Evolutionary conservation across 768 basidiomycete species (phyloP).

Genomic region (Pleurotus tuber-regium): DNA sequence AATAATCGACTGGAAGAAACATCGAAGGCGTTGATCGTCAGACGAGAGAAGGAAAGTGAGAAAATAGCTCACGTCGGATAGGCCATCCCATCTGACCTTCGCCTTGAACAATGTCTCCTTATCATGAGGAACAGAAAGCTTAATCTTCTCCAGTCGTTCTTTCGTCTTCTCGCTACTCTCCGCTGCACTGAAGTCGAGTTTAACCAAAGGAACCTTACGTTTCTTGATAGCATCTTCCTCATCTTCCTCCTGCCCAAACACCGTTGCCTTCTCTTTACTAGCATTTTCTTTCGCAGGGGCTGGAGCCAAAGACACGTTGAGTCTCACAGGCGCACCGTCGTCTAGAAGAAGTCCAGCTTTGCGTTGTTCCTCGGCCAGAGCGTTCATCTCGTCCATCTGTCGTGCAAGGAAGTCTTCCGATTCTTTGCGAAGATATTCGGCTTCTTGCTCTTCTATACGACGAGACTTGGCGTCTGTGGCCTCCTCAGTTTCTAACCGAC

Average conservation of each 20-base stretch:
- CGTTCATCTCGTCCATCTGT: conserved; percentile 96
- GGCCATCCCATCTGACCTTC: conserved; percentile 89
- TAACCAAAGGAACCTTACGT: conserved; percentile 82
- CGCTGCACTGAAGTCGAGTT: conserved; percentile 84
- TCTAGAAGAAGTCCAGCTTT: conserved; percentile 89
- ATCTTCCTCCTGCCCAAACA: conserved; percentile 81
- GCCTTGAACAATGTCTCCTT: conserved; percentile 78
- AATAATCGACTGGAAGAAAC: conserved; percentile 58
- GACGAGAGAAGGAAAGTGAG: conserved; percentile 8
- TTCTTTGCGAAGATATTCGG: conserved; percentile 82
- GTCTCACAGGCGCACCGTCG: conserved; percentile 86
- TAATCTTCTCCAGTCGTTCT: conserved; percentile 79
- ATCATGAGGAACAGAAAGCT: conserved; percentile 69
- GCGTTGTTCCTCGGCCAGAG: conserved; percentile 85
- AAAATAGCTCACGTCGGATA: conserved; percentile 68
- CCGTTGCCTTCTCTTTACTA: conserved; percentile 53
- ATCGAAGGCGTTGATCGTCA: conserved; percentile 12
- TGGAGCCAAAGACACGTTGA: conserved; percentile 71
- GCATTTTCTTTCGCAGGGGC: conserved; percentile 37
- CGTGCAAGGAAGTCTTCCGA: conserved; percentile 91
- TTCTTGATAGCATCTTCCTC: conserved; percentile 85
- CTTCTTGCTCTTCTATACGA: conserved; percentile 79
- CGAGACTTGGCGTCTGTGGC: conserved; percentile 83
- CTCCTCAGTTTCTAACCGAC: conserved; percentile 74
- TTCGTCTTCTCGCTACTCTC: conserved; percentile 77